These are phyloP conservation scores for Ophiocordyceps camponoti-saundersi DNA, from an alignment of 2,329 filamentous ascomycete species.

Conservation along the genomic window DNA sequence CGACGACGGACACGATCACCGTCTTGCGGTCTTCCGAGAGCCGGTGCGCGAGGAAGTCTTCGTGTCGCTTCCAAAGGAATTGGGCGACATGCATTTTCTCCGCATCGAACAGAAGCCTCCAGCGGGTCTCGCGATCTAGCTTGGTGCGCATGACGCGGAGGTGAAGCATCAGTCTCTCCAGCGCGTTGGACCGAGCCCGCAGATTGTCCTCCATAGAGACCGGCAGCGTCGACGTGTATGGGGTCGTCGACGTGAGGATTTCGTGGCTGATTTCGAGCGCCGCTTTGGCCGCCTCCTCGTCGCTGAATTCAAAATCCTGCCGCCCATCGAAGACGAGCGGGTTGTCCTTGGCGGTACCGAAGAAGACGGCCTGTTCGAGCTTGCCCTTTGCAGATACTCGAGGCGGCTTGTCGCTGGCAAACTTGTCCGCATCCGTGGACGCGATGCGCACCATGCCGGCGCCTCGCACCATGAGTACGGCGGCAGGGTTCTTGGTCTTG, in stretches of 20 bases:
- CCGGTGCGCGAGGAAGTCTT: slow-evolving; percentile 45
- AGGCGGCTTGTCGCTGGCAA: slow-evolving; percentile 38
- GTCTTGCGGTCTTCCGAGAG: slow-evolving; percentile 46
- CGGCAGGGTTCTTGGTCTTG: slow-evolving; percentile 43
- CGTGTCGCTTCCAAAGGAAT: slow-evolving; percentile 66
- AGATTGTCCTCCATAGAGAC: slow-evolving; percentile 73
- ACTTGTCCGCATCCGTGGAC: slow-evolving; percentile 40
- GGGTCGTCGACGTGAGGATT: slow-evolving; percentile 61
- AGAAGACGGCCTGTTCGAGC: slow-evolving; percentile 89
- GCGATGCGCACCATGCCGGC: slow-evolving; percentile 43
- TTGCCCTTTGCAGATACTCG: slow-evolving; percentile 70
- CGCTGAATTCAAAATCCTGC: slow-evolving; percentile 47
- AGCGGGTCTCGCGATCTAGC: slow-evolving; percentile 52
- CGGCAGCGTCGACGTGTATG: slow-evolving; percentile 55
- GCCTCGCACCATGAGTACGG: slow-evolving; percentile 45
- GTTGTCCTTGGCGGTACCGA: slow-evolving; percentile 64
- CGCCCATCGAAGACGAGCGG: slow-evolving; percentile 70
- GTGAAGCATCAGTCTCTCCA: slow-evolving; percentile 59
- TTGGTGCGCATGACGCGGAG: slow-evolving; percentile 48
- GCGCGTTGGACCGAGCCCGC: slow-evolving; percentile 50
- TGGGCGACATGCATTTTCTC: slow-evolving; percentile 76
- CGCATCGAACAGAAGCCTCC: slow-evolving; percentile 73
- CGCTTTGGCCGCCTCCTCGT: slow-evolving; percentile 57
- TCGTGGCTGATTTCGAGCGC: slow-evolving; percentile 65
- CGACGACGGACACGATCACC: slow-evolving; percentile 57